Base-by-base conservation (phyloP, 2,329 filamentous ascomycete genomes). In the Colletotrichum cereale region DNA sequence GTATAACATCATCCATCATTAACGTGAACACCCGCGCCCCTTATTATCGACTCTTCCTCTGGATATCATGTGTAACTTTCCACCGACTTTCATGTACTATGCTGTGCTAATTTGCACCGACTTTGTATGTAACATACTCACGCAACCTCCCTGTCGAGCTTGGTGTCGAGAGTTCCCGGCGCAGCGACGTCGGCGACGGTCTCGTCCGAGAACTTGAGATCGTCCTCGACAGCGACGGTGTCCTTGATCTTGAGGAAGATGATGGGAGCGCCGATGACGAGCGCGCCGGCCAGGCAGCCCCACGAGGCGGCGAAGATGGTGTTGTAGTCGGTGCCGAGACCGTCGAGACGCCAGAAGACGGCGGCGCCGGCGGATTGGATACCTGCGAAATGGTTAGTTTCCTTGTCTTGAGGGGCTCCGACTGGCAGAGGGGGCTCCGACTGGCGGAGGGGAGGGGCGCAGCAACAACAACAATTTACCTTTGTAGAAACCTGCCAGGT, bases 401-500 rank as follows among this genome's bases (percentile, higher is more conserved):
- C 8, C 44, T 12, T 12, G 21, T 8, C 8, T n/a, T 34, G 31
- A 48, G 18, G 24, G 16, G 34, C 21, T 5, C 34, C 24, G 16
- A 21, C 21, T 18, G 8, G 12, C 24, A 18, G 18, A 48, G 0
- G 6, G 18, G n/a, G 26, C 5, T n/a, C n/a, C n/a, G n/a, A n/a
- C n/a, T n/a, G 12, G 12, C 1, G 38, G 7, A 40, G 2, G 38
- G 38, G 12, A 12, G 38, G 38, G 10, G 8, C 16, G n/a, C 2
- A 6, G 16, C n/a, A n/a, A 21, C 1, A 16, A 7, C 2, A 21
- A 8, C n/a, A 78, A 79, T 26, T 73, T 34, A 74, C 84, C 79
- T 74, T 96, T 96, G 88, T 96, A 96, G 85, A 93, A 95, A 73
- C 93, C 95, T 52, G 94, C 93, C 78, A 96, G 92, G 85, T 98